Evolutionary conservation across 805 yeast species (phyloP).

Genomic region (Myxozyma geophila): DNA sequence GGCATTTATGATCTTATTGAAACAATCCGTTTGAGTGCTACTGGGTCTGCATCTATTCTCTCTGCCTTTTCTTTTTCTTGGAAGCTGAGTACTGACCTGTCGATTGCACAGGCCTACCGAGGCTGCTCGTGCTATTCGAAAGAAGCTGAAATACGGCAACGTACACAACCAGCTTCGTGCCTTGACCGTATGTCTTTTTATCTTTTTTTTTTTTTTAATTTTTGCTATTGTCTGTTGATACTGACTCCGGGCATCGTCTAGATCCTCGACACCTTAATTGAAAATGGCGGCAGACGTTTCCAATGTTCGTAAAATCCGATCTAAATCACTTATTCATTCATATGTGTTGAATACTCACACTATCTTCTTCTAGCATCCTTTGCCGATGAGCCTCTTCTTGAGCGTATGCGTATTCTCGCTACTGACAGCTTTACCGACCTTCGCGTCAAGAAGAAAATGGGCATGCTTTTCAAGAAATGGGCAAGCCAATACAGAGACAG

Average conservation of each 20-base stretch:
- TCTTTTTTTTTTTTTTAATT: neutral
- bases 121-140: slow-evolving; percentile 89
- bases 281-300: slow-evolving; percentile 54
- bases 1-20: slow-evolving; percentile 64
- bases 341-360: neutral
- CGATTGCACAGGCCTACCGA: slow-evolving; percentile 58
- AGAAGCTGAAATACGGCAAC: slow-evolving; percentile 85
- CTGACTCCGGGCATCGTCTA: slow-evolving; percentile 7
- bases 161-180: slow-evolving; percentile 68
- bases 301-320: slow-evolving; percentile 32
- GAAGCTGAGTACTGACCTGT: neutral
- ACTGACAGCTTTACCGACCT: slow-evolving; percentile 50
- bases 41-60: slow-evolving; percentile 42
- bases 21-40: slow-evolving; percentile 51
- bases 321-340: neutral
- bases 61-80: neutral
- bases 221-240: neutral
- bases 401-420: slow-evolving; percentile 60
- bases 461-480: slow-evolving; percentile 69
- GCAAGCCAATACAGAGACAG: slow-evolving; percentile 56
- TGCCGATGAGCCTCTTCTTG: slow-evolving; percentile 66
- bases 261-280: slow-evolving; percentile 62
- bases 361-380: slow-evolving; percentile 22
- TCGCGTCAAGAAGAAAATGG: slow-evolving; percentile 54
- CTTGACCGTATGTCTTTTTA: slow-evolving; percentile 51